Evolutionary conservation across 441 rosid species (phyloP), one percentile per base, ranked within the genome.

Genomic region (Eutrema salsugineum): DNA sequence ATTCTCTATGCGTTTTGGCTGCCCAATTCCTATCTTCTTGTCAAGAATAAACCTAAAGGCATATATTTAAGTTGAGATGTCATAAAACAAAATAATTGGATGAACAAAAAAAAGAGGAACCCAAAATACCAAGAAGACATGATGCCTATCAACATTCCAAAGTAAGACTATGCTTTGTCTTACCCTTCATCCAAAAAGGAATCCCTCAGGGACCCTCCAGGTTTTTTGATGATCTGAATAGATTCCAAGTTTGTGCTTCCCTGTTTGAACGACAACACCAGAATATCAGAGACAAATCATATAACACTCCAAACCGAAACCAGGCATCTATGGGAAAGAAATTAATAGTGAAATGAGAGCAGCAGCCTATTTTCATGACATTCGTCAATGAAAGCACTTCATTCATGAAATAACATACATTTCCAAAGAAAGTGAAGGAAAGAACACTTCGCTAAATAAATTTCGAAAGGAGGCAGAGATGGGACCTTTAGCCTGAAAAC

Each of bases 21-120:
- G 99, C 50, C 99, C 99, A 71, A 95, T 79, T 65, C 98, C 98
- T 10, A 95, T 95, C 82, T 95, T 95, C 95, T 95, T 95, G 90
- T 95, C 98, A 64, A 95, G 97, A 78, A 95, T 93, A 70, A 95
- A 95, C 80, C 99, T 93, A 72, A 64, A 68, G 42, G 66, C 24
- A 81, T 2, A 75, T 0, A 48, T 15, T 9, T 14, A 44, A 16
- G 66, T 38, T 40, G 24, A 68, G 35, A 58, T 36, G 28, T 33
- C 69, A 3, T 32, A 42, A 44, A 24, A 58, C 16, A 48, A 47
- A 32, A 30, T 16, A 24, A 46, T 64, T 8, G 12, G n/a, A 44
- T 12, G 17, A 22, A 15, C 33, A 38, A 19, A 67, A 38, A 19
- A 67, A 35, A 53, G 32, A 53, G 65, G 24, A 53, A 33, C 12